These are phyloP conservation scores for Periconia sp. DNA, from an alignment of 2,329 filamentous ascomycete genomes.

Conservation along the genomic window DNA sequence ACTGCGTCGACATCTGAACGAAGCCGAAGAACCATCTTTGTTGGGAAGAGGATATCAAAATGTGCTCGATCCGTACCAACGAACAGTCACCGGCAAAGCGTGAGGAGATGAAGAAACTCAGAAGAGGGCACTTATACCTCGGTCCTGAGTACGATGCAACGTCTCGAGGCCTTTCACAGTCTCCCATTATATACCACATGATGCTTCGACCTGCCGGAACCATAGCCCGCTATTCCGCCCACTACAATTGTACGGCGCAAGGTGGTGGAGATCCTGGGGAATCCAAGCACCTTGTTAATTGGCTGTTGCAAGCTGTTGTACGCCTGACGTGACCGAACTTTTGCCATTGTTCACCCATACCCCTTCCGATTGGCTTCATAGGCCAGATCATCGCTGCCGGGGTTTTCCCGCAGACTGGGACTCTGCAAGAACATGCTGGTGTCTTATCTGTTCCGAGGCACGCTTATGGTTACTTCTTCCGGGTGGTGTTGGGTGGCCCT, in stretches of 20 bases:
- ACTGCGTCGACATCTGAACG: constrained; percentile 21
- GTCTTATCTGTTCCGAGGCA: background rate
- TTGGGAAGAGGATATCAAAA: background rate
- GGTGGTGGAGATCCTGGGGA: background rate
- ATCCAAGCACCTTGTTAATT: background rate
- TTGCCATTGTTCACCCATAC: background rate
- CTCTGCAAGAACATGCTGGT: background rate
- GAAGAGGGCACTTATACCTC: too few relatives aligned
- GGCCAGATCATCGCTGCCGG: constrained; percentile 1
- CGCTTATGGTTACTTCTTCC: background rate
- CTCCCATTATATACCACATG: background rate
- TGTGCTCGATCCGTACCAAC: background rate
- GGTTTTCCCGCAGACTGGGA: constrained; percentile 3
- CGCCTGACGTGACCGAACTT: background rate
- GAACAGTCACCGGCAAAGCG: too few relatives aligned
- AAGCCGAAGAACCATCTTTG: background rate
- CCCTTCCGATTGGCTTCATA: background rate
- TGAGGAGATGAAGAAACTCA: too few relatives aligned
- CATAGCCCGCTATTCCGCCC: background rate
- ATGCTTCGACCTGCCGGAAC: background rate
- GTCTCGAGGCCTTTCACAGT: too few relatives aligned
- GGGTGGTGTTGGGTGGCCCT: background rate
- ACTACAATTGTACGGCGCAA: background rate
- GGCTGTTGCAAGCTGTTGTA: background rate
- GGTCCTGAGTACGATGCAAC: too few relatives aligned